Conservation (phyloP, 1,139 yeast genomes). For the Kluyveromyces sp. region DNA sequence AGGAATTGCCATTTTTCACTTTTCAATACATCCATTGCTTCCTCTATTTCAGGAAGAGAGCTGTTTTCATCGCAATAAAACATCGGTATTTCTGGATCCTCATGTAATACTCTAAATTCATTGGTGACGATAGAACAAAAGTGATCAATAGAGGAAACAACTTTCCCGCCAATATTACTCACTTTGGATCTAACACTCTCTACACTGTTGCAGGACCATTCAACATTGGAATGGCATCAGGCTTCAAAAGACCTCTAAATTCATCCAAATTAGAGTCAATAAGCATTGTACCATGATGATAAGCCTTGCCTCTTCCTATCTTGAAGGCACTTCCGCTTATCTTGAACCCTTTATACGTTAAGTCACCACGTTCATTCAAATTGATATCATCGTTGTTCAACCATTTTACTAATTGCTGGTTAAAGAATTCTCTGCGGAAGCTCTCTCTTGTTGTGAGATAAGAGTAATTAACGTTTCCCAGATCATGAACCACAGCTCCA, state of each 20-base stretch:
- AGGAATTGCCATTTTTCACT: conserved; percentile 25
- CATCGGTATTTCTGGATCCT: conserved; percentile 13
- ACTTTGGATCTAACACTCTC: conserved; percentile 76
- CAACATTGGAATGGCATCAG: conserved; percentile 40
- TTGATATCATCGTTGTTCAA: conserved; percentile 36
- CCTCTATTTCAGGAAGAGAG: conserved; percentile 18
- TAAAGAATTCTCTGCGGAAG: conserved; percentile 60
- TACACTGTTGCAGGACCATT: conserved; percentile 53
- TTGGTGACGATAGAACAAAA: conserved; percentile 21
- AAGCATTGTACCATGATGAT: conserved; percentile 97
- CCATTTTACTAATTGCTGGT: conserved; percentile 44
- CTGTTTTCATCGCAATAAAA: conserved; percentile 21
- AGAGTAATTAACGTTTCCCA: conserved; percentile 85
- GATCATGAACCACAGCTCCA: conserved; percentile 93
- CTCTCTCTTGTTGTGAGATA: conserved; percentile 62
- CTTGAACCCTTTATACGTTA: conserved; percentile 44
- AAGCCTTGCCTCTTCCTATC: conserved; percentile 71
- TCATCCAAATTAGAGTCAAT: conserved; percentile 54
- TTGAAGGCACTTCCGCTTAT: conserved; percentile 91
- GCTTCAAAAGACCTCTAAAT: conserved; percentile 49
- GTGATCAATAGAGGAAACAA: conserved; percentile 14
- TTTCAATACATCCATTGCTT: conserved; percentile 15
- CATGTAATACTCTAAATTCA: conserved; percentile 17
- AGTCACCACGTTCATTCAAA: conserved; percentile 75
- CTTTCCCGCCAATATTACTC: conserved; percentile 41